Evolutionary conservation across 306 rosid genomes (phyloP).

Genomic region (Castanea crenata): DNA sequence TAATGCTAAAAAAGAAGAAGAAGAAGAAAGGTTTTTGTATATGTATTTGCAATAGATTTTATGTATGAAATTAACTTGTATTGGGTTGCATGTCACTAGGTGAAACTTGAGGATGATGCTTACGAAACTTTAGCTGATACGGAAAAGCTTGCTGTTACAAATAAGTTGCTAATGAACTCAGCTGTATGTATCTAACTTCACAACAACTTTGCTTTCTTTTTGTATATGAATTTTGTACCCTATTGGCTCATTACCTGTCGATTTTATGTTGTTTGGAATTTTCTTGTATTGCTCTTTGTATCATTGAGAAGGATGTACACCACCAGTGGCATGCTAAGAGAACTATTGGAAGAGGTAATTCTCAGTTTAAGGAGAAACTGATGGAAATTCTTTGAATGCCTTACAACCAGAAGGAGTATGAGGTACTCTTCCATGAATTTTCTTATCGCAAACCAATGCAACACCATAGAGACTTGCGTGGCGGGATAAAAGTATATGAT

Average conservation of each 20-base stretch:
- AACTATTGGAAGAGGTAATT: not conserved
- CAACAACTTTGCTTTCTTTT: not conserved
- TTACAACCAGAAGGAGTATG: not conserved
- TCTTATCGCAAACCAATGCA: not conserved
- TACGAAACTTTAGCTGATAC: not conserved
- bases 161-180: not conserved
- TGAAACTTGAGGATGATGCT: not conserved
- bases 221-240: not conserved
- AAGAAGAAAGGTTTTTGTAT: too few relatives aligned
- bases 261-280: not conserved
- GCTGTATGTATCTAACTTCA: not conserved
- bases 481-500: not conserved
- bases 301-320: not conserved
- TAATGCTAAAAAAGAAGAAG: not conserved
- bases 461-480: not conserved
- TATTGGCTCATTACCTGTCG: not conserved
- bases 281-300: not conserved
- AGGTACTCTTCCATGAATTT: not conserved
- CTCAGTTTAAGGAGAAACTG: not conserved
- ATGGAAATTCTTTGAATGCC: not conserved
- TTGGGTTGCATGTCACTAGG: not conserved
- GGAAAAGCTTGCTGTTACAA: not conserved
- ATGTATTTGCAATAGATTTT: not conserved
- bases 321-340: not conserved
- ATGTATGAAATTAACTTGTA: not conserved